Conservation (phyloP, 129 eudicot genomes). For the Logfia minima region DNA sequence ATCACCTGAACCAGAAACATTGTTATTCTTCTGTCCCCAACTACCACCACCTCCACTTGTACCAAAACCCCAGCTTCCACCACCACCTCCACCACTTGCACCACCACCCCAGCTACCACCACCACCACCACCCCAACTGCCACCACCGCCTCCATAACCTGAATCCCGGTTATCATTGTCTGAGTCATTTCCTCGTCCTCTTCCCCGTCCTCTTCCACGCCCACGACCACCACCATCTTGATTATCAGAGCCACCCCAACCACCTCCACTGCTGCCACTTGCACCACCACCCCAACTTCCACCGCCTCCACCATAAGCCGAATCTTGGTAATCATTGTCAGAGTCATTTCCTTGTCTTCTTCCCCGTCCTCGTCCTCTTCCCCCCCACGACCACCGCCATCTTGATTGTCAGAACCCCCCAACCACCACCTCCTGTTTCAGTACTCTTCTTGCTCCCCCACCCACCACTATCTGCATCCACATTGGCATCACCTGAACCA, state of each 20-base stretch:
- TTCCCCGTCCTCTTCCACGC: too few relatives aligned
- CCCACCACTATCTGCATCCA: constrained; percentile 33
- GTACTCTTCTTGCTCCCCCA: constrained; percentile 45
- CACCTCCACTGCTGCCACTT: not conserved
- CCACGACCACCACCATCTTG: too few relatives aligned
- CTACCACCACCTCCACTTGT: constrained; percentile 17
- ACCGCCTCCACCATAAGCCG: too few relatives aligned
- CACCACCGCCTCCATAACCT: constrained; percentile 35
- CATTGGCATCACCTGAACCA: constrained; percentile 22
- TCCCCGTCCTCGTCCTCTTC: too few relatives aligned
- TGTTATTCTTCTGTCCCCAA: constrained; percentile 38
- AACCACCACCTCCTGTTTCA: constrained; percentile 17
- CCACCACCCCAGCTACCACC: constrained; percentile 41
- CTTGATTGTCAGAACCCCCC: not conserved
- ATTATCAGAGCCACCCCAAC: constrained; percentile 8
- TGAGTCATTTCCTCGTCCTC: too few relatives aligned
- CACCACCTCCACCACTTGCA: constrained; percentile 24
- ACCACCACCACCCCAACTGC: constrained; percentile 35
- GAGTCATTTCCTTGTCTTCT: too few relatives aligned
- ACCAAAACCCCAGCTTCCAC: constrained; percentile 5
- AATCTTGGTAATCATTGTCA: too few relatives aligned
- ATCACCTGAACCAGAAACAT: not conserved
- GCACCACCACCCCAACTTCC: not conserved
- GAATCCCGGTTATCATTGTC: constrained; percentile 40
- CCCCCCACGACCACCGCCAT: too few relatives aligned